Base-by-base conservation (phyloP, 441 rosid genomes). In the Pelargonium australe region DNA sequence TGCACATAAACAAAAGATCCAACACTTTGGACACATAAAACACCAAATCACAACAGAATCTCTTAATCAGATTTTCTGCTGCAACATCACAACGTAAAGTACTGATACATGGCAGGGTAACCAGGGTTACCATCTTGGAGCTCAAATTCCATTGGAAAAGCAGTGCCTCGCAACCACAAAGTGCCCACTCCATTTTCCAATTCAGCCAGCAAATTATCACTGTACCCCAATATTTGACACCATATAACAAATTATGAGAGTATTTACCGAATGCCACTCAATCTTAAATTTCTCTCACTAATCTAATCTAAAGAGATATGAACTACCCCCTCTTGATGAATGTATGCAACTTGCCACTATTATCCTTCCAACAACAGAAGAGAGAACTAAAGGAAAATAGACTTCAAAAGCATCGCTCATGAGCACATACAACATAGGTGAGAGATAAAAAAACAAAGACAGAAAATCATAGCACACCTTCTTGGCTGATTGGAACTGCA, bases 401-500 rank as follows among this genome's bases (percentile, higher is more conserved):
- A 13, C 14, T 49, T 49, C 16, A 49, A 49, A 49, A 13, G 6
- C 5, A 20, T 17, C 63, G 13, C 63, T 4, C 31, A 20, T 58
- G 31, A 58, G 11, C 63, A 58, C 31, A 20, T 1, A 10, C 53
- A 13, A 7, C 7, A 60, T 9, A 60, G 28, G 47, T 8, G 47
- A 60, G 9, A 8, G 34, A 2, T 60, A 60, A 23, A 60, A 60
- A 23, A 41, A 61, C 17, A 11, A 70, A 7, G 41, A 72, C 13
- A 37, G 16, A 74, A 67, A 37, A 67, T 11, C 64, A n/a, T 57
- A 25, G 76, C 85, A 68, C 69, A 92, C 99, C 98, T 95, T 89
- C 89, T 16, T 65, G 77, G 77, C 85, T 77, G 37, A 90, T 86
- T 51, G 99, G 97, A 65, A 89, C 83, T 11, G 98, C 95, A 67